Evolutionary conservation across 2,329 filamentous ascomycete species (phyloP).

Genomic region (Diaporthe caulivora): DNA sequence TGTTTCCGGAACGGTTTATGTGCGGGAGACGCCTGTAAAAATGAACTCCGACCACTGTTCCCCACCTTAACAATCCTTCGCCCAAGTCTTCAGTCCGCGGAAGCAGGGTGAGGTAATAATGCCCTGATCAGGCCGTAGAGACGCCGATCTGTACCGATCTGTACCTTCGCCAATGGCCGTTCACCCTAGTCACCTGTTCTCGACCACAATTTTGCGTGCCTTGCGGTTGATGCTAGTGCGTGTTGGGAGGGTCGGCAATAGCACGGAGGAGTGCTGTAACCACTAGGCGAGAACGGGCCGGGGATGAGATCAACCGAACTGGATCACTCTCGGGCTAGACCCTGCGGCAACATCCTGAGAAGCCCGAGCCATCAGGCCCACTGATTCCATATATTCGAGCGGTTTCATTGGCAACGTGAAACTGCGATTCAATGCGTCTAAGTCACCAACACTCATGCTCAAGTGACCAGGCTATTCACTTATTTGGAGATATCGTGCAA

Average conservation of each 20-base stretch:
- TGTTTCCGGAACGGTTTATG: not conserved
- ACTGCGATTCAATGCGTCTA: not conserved
- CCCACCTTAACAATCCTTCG: not conserved
- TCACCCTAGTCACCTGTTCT: not conserved
- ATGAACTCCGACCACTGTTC: not conserved
- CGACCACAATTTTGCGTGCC: not conserved
- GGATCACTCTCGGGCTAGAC: not conserved
- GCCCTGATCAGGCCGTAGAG: not conserved
- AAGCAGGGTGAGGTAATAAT: conserved; percentile 4
- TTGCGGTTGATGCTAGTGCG: not conserved
- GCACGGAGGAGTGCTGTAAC: not conserved
- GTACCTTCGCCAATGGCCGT: not conserved
- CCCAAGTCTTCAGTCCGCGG: conserved; percentile 1
- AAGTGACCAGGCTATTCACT: not conserved
- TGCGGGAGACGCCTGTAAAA: not conserved
- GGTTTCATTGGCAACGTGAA: not conserved
- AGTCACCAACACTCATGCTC: not conserved
- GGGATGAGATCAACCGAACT: not conserved
- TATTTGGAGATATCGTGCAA: not conserved
- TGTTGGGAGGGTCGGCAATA: conserved; percentile 4
- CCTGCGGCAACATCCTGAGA: no score
- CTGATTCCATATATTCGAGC: not conserved
- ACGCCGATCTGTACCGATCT: not conserved
- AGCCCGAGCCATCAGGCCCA: not conserved
- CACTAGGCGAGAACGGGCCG: not conserved